Evolutionary conservation across 805 yeast species (phyloP).

Genomic region (Hermanozyma aechmeae): DNA sequence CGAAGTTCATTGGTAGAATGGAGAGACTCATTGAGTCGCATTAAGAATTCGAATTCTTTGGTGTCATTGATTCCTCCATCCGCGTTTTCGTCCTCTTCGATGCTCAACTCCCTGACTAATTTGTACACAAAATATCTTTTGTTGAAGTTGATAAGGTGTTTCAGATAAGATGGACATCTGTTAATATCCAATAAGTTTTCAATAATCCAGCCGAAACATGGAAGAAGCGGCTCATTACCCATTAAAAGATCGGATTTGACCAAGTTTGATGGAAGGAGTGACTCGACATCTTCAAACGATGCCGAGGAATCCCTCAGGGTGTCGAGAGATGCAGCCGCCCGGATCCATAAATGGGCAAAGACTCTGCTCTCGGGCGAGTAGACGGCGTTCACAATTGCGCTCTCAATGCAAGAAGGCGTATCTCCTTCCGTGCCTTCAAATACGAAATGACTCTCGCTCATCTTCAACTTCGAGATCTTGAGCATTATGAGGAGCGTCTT

Average conservation of each 20-base stretch:
- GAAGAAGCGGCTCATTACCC: slow-evolving; percentile 45
- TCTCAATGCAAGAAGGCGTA: slow-evolving; percentile 78
- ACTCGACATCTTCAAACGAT: slow-evolving; percentile 18
- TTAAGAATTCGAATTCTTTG: slow-evolving; percentile 43
- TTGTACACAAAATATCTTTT: slow-evolving; percentile 41
- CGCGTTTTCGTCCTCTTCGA: slow-evolving; percentile 22
- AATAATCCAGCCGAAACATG: slow-evolving; percentile 88
- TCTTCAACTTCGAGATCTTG: slow-evolving; percentile 57
- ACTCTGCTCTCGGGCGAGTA: slow-evolving; percentile 73
- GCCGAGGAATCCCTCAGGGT: slow-evolving; percentile 4
- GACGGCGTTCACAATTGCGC: slow-evolving; percentile 65
- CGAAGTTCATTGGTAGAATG: background rate
- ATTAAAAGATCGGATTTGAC: slow-evolving; percentile 18
- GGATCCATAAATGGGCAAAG: slow-evolving; percentile 61
- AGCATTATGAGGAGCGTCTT: slow-evolving; percentile 54
- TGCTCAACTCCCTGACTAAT: slow-evolving; percentile 27
- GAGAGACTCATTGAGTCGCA: slow-evolving; percentile 33
- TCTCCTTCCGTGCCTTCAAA: slow-evolving; percentile 23
- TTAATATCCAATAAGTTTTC: slow-evolving; percentile 62
- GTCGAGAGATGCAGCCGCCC: slow-evolving; percentile 33
- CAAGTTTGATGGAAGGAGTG: slow-evolving; percentile 22
- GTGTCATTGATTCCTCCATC: slow-evolving; percentile 20
- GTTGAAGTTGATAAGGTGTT: slow-evolving; percentile 71
- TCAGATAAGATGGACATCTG: slow-evolving; percentile 65
- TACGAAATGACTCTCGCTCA: slow-evolving; percentile 39